Percentiles rank a stretch among this genome's conserved stretches.
phyloP scores from a whole-genome alignment of 768 basidiomycete species.

The Rhizopogon rudus region DNA sequence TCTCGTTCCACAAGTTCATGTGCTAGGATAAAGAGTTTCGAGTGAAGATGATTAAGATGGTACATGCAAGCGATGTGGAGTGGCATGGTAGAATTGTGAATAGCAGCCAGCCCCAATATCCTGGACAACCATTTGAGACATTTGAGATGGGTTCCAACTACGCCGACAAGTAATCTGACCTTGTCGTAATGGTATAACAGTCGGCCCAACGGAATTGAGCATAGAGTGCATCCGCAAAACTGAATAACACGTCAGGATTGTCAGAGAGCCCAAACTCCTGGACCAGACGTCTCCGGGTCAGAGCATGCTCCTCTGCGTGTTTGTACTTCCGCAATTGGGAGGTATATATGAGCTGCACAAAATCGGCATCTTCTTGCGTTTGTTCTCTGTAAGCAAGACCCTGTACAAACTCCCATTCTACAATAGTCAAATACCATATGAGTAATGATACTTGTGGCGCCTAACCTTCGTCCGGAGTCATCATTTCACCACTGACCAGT shows the following conservation, averaged over 20 bases:
- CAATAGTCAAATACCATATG: conserved; percentile 4
- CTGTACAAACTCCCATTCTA: conserved; percentile 97
- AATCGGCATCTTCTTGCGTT: conserved; percentile 82
- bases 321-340: conserved; percentile 89
- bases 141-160: neutral
- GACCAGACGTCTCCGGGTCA: conserved; percentile 73
- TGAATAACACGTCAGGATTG: conserved; percentile 89
- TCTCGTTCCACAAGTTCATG: conserved; percentile 95
- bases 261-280: conserved; percentile 82
- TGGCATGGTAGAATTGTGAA: conserved; percentile 87
- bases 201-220: conserved; percentile 90
- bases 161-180: conserved; percentile 36
- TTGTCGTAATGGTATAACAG: conserved; percentile 82
- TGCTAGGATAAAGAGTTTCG: conserved; percentile 91
- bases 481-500: conserved; percentile 89
- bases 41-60: conserved; percentile 87
- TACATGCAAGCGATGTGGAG: conserved; percentile 98
- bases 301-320: conserved; percentile 75
- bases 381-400: conserved; percentile 78
- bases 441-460: neutral
- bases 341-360: conserved; percentile 90
- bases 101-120: conserved; percentile 78
- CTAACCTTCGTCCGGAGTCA: conserved; percentile 92
- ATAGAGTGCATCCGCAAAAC: conserved; percentile 88
- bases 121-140: conserved; percentile 33